phyloP scores from a whole-genome alignment of 257 asterid species.

The Solanum paucissectum region DNA sequence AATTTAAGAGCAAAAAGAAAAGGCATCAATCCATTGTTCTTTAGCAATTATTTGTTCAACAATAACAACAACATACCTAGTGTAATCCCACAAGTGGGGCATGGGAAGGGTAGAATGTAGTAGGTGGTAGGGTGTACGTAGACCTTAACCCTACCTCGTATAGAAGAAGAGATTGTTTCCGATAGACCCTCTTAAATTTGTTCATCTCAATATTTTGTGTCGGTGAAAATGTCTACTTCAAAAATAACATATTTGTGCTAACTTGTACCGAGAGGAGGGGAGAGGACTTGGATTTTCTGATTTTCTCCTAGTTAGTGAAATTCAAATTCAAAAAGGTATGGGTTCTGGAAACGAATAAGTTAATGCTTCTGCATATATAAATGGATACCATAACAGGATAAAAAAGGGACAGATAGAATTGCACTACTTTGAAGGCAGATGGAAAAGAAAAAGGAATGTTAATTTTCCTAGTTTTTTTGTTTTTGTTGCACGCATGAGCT shows the following conservation, averaged over 20 bases:
- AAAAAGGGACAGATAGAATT: not conserved
- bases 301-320: not conserved
- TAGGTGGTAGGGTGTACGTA: not conserved
- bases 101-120: not conserved
- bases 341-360: not conserved
- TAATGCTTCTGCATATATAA: not conserved
- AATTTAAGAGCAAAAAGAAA: not conserved
- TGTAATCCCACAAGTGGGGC: not conserved
- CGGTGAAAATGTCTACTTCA: not conserved
- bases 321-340: not conserved
- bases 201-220: not conserved
- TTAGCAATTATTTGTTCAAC: not conserved
- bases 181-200: not conserved
- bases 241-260: not conserved
- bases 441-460: not conserved
- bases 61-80: not conserved
- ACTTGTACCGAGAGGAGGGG: not conserved
- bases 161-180: not conserved
- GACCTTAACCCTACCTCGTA: not conserved
- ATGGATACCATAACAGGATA: not conserved
- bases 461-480: not conserved
- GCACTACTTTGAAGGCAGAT: not conserved
- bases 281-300: not conserved
- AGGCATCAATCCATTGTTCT: not conserved
- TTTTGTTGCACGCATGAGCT: not conserved